Evolutionary conservation across 805 yeast species (phyloP).

Genomic region (Suhomyces canberraensis): DNA sequence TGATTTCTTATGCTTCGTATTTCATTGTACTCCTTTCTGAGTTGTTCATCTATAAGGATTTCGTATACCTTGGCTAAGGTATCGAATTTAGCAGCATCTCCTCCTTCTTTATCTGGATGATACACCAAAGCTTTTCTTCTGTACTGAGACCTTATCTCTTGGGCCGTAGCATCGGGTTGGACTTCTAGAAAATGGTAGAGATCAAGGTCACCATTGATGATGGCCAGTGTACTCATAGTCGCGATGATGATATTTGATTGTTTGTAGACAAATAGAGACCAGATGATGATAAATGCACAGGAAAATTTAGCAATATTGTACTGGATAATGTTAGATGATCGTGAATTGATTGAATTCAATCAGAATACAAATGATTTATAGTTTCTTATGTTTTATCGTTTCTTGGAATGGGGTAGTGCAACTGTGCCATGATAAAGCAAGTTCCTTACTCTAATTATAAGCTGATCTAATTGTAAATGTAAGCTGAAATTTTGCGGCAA

Average conservation of each 20-base stretch:
- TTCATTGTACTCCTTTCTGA: conserved; percentile 30
- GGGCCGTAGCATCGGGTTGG: conserved; percentile 16
- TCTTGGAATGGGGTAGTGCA: too few species aligned
- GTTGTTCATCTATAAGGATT: conserved; percentile 23
- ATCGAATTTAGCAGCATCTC: conserved; percentile 24
- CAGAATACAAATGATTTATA: too few species aligned
- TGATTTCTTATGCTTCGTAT: conserved; percentile 16
- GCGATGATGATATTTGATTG: neutral
- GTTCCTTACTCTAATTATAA: too few species aligned
- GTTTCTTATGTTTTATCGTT: too few species aligned
- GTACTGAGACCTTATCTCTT: conserved; percentile 28
- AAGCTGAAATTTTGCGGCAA: too few species aligned
- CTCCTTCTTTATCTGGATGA: conserved; percentile 41
- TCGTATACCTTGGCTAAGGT: conserved; percentile 28
- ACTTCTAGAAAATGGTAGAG: conserved; percentile 26
- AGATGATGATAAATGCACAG: too few species aligned
- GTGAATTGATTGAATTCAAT: too few species aligned
- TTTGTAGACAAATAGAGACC: too few species aligned
- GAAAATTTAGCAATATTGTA: too few species aligned
- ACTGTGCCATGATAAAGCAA: too few species aligned
- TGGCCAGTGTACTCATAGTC: conserved; percentile 1
- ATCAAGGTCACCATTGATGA: conserved; percentile 24
- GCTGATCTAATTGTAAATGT: too few species aligned
- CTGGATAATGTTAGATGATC: too few species aligned
- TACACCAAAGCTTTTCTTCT: conserved; percentile 32